Evolutionary conservation across 371 early-diverging fungal genomes (phyloP).

Genomic region (Mucor velutinosus): DNA sequence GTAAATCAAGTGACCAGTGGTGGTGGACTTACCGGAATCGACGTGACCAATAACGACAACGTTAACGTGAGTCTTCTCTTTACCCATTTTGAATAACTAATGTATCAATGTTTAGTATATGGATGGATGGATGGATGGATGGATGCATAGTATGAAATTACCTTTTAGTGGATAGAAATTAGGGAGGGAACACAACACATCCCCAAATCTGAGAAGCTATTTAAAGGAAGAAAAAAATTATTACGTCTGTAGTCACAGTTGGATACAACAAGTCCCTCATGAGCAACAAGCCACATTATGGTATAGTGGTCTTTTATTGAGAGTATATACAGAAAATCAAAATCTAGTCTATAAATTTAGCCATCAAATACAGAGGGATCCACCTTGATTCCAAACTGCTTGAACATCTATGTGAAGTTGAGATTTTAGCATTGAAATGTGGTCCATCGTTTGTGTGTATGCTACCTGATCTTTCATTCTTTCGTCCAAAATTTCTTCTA

Average conservation of each 20-base stretch:
- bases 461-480: conserved; percentile 57
- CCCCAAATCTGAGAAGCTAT: conserved; percentile 1
- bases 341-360: conserved; percentile 9
- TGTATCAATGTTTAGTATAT: not conserved
- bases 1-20: conserved; percentile 96
- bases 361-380: conserved; percentile 72
- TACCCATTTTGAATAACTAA: conserved; percentile 71
- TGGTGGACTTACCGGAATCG: conserved; percentile 83
- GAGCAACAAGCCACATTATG: not conserved
- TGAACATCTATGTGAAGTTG: conserved; percentile 44
- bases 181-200: conserved; percentile 21
- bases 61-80: conserved; percentile 95
- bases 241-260: conserved; percentile 10
- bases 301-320: not conserved
- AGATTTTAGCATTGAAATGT: not conserved
- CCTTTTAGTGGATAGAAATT: conserved; percentile 26
- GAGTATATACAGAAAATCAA: not conserved
- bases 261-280: not conserved
- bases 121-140: conserved; percentile 30
- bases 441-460: not conserved
- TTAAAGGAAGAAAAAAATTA: conserved; percentile 20
- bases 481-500: conserved; percentile 75
- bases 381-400: conserved; percentile 68
- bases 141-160: conserved; percentile 20
- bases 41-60: conserved; percentile 99